These are phyloP conservation scores for Crucibulum parvulum DNA, from an alignment of 1,284 basidiomycete species.

Conservation along the genomic window DNA sequence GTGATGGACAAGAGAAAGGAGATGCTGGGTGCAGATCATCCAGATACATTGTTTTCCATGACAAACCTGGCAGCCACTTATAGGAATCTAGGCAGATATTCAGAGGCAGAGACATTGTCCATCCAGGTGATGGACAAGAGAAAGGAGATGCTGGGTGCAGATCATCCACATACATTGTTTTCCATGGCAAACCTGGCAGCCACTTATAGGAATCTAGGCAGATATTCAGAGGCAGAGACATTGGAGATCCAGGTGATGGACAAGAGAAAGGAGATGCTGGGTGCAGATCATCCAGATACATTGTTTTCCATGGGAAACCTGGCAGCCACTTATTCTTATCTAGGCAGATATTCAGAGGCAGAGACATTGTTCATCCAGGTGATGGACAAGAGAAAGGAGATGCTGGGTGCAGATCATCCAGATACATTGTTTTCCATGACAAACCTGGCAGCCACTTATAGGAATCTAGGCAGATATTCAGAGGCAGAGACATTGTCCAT, in stretches of 20 bases:
- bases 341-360: background rate
- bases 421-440: too few species aligned
- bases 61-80: slow-evolving; percentile 5
- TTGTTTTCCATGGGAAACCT: background rate
- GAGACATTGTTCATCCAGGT: background rate
- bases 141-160: slow-evolving; percentile 4
- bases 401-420: too few species aligned
- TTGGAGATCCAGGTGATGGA: slow-evolving; percentile 3
- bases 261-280: slow-evolving; percentile 3
- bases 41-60: slow-evolving; percentile 4
- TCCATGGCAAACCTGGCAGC: slow-evolving; percentile 1
- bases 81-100: slow-evolving; percentile 5
- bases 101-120: background rate
- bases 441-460: too few species aligned
- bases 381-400: too few species aligned
- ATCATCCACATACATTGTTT: slow-evolving; percentile 8
- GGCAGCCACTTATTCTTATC: background rate
- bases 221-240: slow-evolving; percentile 3
- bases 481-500: background rate
- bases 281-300: slow-evolving; percentile 9
- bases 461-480: background rate
- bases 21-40: slow-evolving; percentile 6
- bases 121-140: slow-evolving; percentile 3
- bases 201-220: background rate
- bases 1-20: slow-evolving; percentile 2